Conservation (phyloP, 169 alveolate genomes). For the Babesia ovis region DNA sequence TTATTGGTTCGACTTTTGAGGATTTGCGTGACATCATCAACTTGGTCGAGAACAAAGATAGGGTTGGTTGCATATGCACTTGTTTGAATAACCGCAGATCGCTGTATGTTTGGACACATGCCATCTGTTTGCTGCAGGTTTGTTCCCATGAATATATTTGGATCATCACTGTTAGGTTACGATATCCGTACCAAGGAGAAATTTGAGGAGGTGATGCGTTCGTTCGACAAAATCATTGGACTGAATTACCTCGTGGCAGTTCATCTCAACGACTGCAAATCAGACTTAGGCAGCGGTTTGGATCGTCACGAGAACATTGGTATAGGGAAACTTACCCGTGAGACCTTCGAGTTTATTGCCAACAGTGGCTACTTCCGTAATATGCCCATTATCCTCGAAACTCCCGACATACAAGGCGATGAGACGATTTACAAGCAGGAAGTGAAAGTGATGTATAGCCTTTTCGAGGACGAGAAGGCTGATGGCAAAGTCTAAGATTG, state of each 20-base stretch:
- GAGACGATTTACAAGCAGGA: slow-evolving; percentile 82
- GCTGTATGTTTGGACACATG: slow-evolving; percentile 91
- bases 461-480: slow-evolving; percentile 39
- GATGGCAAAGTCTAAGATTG: not conserved
- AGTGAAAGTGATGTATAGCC: slow-evolving; percentile 74
- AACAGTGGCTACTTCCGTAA: slow-evolving; percentile 80
- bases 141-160: not conserved
- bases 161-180: slow-evolving; percentile 58
- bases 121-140: slow-evolving; percentile 88
- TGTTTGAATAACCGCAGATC: slow-evolving; percentile 38
- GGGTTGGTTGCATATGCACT: slow-evolving; percentile 51
- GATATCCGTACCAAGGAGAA: slow-evolving; percentile 80
- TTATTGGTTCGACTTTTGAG: slow-evolving; percentile 84
- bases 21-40: slow-evolving; percentile 82
- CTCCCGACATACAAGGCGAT: slow-evolving; percentile 84
- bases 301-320: slow-evolving; percentile 90
- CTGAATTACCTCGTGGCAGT: slow-evolving; percentile 83
- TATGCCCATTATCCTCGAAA: slow-evolving; percentile 86
- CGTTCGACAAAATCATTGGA: slow-evolving; percentile 80
- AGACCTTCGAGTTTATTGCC: slow-evolving; percentile 83
- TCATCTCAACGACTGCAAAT: slow-evolving; percentile 87
- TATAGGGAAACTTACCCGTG: slow-evolving; percentile 83
- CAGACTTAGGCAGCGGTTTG: slow-evolving; percentile 84
- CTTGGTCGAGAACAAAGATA: slow-evolving; percentile 76
- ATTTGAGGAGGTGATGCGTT: slow-evolving; percentile 80